These are phyloP conservation scores for Fusarium hostae DNA, from an alignment of 2,329 filamentous ascomycete genomes.

Conservation along the genomic window DNA sequence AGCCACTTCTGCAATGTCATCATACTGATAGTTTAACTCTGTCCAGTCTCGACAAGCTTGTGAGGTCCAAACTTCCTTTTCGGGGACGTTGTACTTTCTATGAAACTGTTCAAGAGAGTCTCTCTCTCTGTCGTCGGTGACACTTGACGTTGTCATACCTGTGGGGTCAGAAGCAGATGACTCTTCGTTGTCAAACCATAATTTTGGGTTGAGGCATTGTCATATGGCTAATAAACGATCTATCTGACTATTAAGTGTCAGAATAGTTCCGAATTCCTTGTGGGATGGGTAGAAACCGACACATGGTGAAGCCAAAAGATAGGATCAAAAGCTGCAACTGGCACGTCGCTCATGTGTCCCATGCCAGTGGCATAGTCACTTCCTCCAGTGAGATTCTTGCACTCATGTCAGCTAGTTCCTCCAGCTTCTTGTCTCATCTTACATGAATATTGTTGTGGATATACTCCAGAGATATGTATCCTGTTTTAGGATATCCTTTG, in stretches of 20 bases:
- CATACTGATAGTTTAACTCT: neutral
- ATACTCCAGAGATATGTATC: constrained; percentile 8
- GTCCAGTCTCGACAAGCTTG: neutral
- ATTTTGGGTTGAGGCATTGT: neutral
- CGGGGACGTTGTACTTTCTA: neutral
- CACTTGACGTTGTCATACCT: rapidly evolving
- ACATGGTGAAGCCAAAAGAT: constrained; percentile 16
- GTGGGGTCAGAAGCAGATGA: rapidly evolving
- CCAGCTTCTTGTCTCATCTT: rapidly evolving
- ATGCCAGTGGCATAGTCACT: neutral
- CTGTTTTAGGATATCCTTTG: neutral
- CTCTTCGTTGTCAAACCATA: neutral
- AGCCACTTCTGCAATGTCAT: neutral
- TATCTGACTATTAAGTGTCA: neutral
- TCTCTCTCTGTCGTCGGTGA: neutral
- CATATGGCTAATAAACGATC: neutral
- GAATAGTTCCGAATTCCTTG: too few relatives aligned
- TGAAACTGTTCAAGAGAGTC: neutral
- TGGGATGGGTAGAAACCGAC: neutral
- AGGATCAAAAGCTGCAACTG: constrained; percentile 1
- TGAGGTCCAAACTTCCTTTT: neutral
- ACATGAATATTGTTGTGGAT: constrained; percentile 14
- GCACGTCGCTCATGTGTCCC: neutral
- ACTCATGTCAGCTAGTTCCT: rapidly evolving
- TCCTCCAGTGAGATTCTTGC: neutral